Conservation (phyloP, 805 yeast species). For the Tetrapisispora iriomotensis region DNA sequence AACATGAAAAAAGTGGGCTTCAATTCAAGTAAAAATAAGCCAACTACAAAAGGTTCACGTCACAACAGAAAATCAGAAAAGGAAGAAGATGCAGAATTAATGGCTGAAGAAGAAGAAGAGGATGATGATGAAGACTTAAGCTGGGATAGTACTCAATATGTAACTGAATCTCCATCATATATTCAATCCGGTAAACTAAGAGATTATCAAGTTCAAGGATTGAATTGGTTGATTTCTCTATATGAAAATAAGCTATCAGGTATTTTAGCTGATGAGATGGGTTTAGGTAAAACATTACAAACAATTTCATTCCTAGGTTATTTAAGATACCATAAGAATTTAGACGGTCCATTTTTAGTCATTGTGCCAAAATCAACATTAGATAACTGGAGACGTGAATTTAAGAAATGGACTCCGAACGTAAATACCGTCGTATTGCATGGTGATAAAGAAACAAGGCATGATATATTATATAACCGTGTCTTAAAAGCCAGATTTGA, state of each 20-base stretch:
- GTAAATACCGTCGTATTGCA: constrained; percentile 77
- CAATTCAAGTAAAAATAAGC: constrained; percentile 20
- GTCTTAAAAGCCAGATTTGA: constrained; percentile 74
- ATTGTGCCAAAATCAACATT: constrained; percentile 93
- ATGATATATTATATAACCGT: constrained; percentile 44
- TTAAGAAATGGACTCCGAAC: constrained; percentile 92
- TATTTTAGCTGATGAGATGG: constrained; percentile 97
- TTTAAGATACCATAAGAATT: constrained; percentile 62
- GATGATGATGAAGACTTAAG: constrained; percentile 19
- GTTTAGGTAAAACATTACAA: constrained; percentile 90
- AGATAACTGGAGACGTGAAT: constrained; percentile 95
- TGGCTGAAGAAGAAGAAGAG: constrained; percentile 69
- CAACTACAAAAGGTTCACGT: constrained; percentile 18
- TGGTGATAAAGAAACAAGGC: constrained; percentile 80
- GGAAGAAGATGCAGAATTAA: constrained; percentile 89
- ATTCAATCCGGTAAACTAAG: constrained; percentile 64
- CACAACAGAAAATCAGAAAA: constrained; percentile 84
- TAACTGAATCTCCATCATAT: constrained; percentile 78
- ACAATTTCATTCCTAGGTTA: constrained; percentile 89
- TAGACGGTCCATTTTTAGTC: constrained; percentile 84
- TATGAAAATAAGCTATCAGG: constrained; percentile 87
- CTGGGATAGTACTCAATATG: constrained; percentile 49
- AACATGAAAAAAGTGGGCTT: constrained; percentile 26
- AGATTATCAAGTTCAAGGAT: constrained; percentile 89
- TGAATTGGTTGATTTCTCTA: constrained; percentile 86